Evolutionary conservation across 352 stramenopile species (phyloP), one percentile per base, ranked within the genome.

Genomic region (Phytopythium helicoides): DNA sequence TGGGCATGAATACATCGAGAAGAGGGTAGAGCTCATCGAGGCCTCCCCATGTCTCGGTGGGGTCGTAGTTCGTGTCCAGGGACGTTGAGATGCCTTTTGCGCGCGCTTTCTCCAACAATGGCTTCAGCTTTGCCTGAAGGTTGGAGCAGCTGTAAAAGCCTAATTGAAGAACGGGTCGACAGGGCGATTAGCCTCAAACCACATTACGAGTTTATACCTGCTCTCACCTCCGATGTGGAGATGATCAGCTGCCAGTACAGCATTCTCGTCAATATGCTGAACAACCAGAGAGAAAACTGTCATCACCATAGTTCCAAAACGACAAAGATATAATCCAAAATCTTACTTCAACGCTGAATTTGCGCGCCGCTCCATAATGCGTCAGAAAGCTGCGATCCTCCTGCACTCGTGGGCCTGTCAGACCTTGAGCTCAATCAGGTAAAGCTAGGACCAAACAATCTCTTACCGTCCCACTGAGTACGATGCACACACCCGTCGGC

Each of bases 61-160:
- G 73, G 52, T 93, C 85, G 59, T 93, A 94, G 62, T 94, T 94
- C 16, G 81, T 93, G 53, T 94, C 85, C 16, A 94, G 66, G 6
- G 82, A 92, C 12, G 78, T 86, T 14, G 80, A 91, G 23, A 93
- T 76, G 5, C 81, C 84, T 23, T 75, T 73, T 21, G 68, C 66
- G 34, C 62, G 76, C 14, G 81, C 81, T 54, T 74, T 75, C 46
- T 78, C 51, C 8, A 92, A 56, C 40, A 90, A 45, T 22, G 71
- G 64, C 61, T 72, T 72, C 36, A 94, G 61, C n/a, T 78, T 81
- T 11, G 61, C 38, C 56, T 86, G 66, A 16, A 94, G 62, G 25
- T 65, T 81, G 12, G 68, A 56, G 65, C 78, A 89, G 54, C 81
- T 90, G 61, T 91, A 94, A 57, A 89, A 94, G 3, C 76, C 68